Base-by-base conservation (phyloP, 2,329 filamentous ascomycete genomes). In the Helicocarpus griseus region DNA sequence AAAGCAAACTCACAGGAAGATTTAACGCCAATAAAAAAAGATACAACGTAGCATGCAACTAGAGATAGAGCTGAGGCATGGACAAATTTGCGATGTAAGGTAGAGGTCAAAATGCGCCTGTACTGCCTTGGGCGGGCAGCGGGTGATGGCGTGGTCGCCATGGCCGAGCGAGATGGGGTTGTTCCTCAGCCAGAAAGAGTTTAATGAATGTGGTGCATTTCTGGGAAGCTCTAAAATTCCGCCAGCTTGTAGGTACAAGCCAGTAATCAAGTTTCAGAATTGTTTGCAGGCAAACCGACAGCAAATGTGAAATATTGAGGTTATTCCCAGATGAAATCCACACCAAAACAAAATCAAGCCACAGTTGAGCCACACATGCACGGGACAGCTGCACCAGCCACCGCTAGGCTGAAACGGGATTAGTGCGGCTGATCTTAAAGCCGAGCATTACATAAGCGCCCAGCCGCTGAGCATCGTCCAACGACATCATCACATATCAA, bases 41-140 rank as follows among this genome's bases (percentile, higher is more conserved):
- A 80, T 63, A 88, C 80, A 35, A 80, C 50, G 66, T 93, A 95
- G 64, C 87, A 88, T 51, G 89, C 74, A 45, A 77, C 70, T 8
- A 93, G 71, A 13, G 89, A 75, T 56, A 87, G 73, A 13, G 80
- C 77, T 45, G 86, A 85, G 11, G 88, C 89, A 56, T 83, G 83
- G 46, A 86, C 85, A 70, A 96, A 97, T 62, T 89, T 82, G 62
- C 87, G 79, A 69, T 97, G 91, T 57, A 96, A 75, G 49, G 86
- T 84, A 47, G 91, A 90, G 55, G 91, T 94, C 60, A 96, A 74
- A 68, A 94, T 94, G 73, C 95, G 88, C 75, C 89, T 86, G 71
- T 95, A 95, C 38, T 69, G 71, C 58, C 72, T 66, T 54, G 68
- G 69, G 61, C 59, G 60, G 51, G 63, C 55, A 44, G 62, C 57